A percentile compares a stretch with the other conserved stretches of the same genome.
Evolutionary conservation across 1,284 basidiomycete genomes (phyloP).

Genomic region (Moniliophthora roreri): DNA sequence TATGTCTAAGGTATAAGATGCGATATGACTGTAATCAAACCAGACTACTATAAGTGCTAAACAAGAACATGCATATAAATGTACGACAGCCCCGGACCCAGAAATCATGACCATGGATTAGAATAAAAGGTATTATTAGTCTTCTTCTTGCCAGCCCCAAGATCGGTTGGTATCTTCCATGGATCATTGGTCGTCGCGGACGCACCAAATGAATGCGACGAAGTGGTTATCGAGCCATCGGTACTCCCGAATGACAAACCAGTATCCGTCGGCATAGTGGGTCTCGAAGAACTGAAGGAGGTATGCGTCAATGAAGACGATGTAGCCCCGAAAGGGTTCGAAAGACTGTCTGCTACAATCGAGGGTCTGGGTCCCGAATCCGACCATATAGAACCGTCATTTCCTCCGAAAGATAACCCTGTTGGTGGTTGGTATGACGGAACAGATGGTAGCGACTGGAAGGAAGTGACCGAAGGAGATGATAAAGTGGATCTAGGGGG

Average conservation of each 20-base stretch:
- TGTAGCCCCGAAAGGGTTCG: conserved; percentile 1
- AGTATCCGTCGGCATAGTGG: conserved; percentile 19
- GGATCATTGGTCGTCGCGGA: conserved; percentile 22
- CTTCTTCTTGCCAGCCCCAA: conserved; percentile 28
- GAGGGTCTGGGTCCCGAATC: background rate
- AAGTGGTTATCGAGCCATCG: conserved; percentile 39
- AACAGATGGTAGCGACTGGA: background rate
- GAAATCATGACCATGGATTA: conserved; percentile 36
- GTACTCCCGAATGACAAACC: conserved; percentile 20
- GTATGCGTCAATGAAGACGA: conserved; percentile 19
- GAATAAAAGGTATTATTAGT: conserved; percentile 17
- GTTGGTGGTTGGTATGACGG: background rate
- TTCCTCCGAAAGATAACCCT: background rate
- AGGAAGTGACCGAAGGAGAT: background rate
- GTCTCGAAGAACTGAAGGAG: conserved; percentile 14
- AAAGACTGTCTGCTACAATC: no score
- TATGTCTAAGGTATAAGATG: no score
- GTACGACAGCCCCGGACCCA: no score
- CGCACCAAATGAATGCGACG: conserved; percentile 12
- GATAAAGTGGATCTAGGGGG: background rate
- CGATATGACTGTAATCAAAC: no score
- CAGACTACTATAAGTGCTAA: no score
- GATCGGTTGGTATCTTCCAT: conserved; percentile 35
- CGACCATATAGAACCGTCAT: background rate
- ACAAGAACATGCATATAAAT: no score